Percentiles rank a stretch among this genome's conserved stretches.
These are phyloP conservation scores for Hanseniaspora mollemarum DNA, from an alignment of 805 yeast genomes.

Conservation along the genomic window DNA sequence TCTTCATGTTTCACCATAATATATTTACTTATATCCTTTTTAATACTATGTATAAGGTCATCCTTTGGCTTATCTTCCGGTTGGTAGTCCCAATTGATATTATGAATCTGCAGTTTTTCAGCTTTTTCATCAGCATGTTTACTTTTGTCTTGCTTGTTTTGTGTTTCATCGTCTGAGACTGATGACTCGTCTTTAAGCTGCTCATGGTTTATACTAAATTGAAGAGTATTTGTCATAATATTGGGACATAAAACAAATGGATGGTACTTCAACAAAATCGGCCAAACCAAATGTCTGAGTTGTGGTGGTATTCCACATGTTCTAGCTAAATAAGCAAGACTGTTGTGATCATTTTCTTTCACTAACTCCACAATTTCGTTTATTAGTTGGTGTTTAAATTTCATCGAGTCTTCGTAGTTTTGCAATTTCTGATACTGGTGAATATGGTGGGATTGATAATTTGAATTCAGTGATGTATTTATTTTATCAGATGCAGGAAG, in stretches of 20 bases:
- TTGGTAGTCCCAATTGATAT: conserved; percentile 16
- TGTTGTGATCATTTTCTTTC: conserved; percentile 51
- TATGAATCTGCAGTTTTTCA: conserved; percentile 23
- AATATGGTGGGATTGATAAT: conserved; percentile 8
- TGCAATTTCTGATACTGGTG: conserved; percentile 15
- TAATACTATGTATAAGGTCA: conserved; percentile 32
- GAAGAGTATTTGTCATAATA: conserved; percentile 45
- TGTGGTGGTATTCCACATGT: conserved; percentile 79
- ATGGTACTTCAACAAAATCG: conserved; percentile 64
- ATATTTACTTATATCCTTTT: conserved; percentile 51
- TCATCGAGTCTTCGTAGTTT: conserved; percentile 13
- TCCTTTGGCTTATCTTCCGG: conserved; percentile 19
- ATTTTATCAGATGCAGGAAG: neutral
- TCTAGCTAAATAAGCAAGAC: conserved; percentile 68
- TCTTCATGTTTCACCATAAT: conserved; percentile 34
- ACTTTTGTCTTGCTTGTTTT: conserved; percentile 28
- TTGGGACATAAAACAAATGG: conserved; percentile 75
- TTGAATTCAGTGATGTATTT: neutral
- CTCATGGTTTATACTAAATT: conserved; percentile 15
- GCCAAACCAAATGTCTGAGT: conserved; percentile 73
- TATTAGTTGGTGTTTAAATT: conserved; percentile 32
- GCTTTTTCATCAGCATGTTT: conserved; percentile 27
- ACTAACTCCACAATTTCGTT: conserved; percentile 47
- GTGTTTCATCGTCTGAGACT: conserved; percentile 16
- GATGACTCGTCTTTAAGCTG: neutral